These are phyloP conservation scores for Vinca major DNA, from an alignment of 305 asterid genomes.

Conservation along the genomic window DNA sequence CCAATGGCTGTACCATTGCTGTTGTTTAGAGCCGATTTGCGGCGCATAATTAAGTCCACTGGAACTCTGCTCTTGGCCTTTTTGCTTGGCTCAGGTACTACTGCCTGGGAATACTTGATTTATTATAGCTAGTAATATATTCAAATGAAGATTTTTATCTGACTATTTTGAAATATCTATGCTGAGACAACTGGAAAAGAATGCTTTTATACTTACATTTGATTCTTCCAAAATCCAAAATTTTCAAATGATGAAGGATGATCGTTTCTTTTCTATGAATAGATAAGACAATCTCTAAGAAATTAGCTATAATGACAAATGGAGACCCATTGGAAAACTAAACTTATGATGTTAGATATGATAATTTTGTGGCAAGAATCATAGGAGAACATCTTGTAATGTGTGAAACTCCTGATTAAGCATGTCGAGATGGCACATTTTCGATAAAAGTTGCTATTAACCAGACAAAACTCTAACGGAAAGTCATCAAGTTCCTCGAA, in stretches of 20 bases:
- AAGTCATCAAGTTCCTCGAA: background rate
- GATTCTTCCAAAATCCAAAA: background rate
- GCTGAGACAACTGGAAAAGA: background rate
- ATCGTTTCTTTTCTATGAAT: too few relatives aligned
- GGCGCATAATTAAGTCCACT: constrained; percentile 62
- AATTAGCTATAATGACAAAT: too few relatives aligned
- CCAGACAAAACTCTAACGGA: background rate
- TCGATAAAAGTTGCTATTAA: background rate
- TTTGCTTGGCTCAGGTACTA: constrained; percentile 78
- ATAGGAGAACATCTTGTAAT: background rate
- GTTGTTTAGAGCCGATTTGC: constrained; percentile 82
- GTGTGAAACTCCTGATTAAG: background rate
- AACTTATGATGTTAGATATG: too few relatives aligned
- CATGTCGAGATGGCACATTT: background rate
- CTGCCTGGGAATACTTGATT: background rate
- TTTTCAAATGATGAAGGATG: too few relatives aligned
- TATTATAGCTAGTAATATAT: background rate
- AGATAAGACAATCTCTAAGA: too few relatives aligned
- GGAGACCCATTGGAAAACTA: too few relatives aligned
- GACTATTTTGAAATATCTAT: background rate
- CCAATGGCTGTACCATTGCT: constrained; percentile 85
- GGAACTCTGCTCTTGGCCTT: constrained; percentile 74
- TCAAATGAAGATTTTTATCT: background rate
- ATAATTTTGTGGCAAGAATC: background rate
- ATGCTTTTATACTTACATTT: background rate